These are phyloP conservation scores for Rhizophora apiculata DNA, from an alignment of 345 rosid species.

Conservation along the genomic window DNA sequence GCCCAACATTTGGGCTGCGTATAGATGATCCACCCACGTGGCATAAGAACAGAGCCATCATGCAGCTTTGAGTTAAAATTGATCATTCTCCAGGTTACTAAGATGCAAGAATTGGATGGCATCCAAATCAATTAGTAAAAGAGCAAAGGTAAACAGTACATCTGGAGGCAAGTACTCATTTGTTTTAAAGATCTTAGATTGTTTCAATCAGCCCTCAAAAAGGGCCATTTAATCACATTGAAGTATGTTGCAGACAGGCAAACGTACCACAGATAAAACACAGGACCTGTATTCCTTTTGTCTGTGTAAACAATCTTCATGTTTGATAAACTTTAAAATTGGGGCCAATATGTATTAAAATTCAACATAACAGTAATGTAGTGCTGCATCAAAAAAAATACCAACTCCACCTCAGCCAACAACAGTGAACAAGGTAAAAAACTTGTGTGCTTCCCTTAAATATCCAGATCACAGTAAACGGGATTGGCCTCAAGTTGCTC, in stretches of 20 bases:
- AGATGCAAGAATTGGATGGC: too few species aligned
- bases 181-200: not conserved
- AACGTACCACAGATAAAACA: not conserved
- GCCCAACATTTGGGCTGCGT: too few species aligned
- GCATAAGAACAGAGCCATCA: too few species aligned
- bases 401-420: not conserved
- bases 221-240: not conserved
- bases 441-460: constrained; percentile 15
- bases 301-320: not conserved
- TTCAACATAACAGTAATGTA: not conserved
- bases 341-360: not conserved
- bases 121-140: too few species aligned
- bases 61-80: too few species aligned
- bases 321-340: not conserved
- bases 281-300: not conserved
- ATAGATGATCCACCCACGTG: too few species aligned
- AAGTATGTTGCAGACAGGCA: not conserved
- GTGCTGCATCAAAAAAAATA: constrained; percentile 10
- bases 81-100: too few species aligned
- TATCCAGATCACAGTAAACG: constrained; percentile 38
- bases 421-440: not conserved
- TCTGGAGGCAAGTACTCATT: too few species aligned
- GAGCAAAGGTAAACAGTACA: too few species aligned
- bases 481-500: constrained; percentile 61
- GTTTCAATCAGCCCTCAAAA: not conserved